Conservation (phyloP, 2,329 filamentous ascomycete species). For the Talaromyces sp. region DNA sequence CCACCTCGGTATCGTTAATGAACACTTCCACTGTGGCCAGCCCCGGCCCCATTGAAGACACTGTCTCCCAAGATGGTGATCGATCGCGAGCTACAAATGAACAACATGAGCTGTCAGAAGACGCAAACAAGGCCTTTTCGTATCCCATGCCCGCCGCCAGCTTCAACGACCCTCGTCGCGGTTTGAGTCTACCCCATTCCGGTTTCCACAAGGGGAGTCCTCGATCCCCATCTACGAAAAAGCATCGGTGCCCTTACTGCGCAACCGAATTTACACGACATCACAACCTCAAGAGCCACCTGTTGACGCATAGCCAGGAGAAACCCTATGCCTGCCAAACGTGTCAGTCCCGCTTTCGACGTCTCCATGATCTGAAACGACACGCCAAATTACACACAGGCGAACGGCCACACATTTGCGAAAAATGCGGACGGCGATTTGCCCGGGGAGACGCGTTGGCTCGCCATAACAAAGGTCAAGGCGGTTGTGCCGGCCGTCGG, state of each 20-base stretch:
- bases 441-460: conserved; percentile 92
- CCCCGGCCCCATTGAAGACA: conserved; percentile 42
- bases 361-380: conserved; percentile 90
- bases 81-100: conserved; percentile 27
- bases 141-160: conserved; percentile 55
- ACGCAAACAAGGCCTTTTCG: conserved; percentile 55
- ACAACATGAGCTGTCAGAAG: conserved; percentile 26
- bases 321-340: conserved; percentile 93
- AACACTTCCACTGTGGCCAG: conserved; percentile 46
- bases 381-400: conserved; percentile 96
- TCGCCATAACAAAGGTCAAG: conserved; percentile 90
- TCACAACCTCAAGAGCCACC: conserved; percentile 94
- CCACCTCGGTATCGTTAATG: conserved; percentile 46
- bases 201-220: conserved; percentile 54
- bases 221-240: conserved; percentile 72
- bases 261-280: conserved; percentile 94
- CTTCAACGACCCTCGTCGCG: conserved; percentile 49
- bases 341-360: conserved; percentile 88
- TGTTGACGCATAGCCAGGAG: conserved; percentile 96
- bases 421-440: conserved; percentile 91
- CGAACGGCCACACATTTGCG: conserved; percentile 89
- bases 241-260: conserved; percentile 96
- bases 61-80: conserved; percentile 37
- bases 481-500: conserved; percentile 86
- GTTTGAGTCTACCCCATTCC: conserved; percentile 54